Evolutionary conservation across 2,329 filamentous ascomycete genomes (phyloP).

Genomic region (Phialophora verrucosa): DNA sequence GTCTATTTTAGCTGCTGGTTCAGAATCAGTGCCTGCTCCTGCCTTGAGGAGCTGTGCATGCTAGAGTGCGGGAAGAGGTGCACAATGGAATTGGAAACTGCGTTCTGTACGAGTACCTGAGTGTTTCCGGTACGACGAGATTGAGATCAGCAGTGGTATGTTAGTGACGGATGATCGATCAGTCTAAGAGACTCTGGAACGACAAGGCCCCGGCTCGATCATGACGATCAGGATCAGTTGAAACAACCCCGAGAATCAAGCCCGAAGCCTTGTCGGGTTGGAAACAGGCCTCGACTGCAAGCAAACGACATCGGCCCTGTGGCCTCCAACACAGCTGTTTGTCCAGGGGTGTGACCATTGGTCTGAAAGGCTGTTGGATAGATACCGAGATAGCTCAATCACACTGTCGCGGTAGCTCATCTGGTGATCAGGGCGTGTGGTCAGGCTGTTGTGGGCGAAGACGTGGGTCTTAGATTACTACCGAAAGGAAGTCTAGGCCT

Average conservation of each 20-base stretch:
- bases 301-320: not conserved
- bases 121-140: not conserved
- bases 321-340: not conserved
- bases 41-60: not conserved
- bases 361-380: not conserved
- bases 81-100: not conserved
- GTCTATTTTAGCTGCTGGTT: not conserved
- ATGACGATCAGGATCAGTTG: conserved; percentile 15
- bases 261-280: not conserved
- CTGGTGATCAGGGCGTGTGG: not conserved
- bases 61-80: not conserved
- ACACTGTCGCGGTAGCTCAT: not conserved
- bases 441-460: not conserved
- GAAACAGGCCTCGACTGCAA: not conserved
- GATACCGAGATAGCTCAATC: not conserved
- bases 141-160: not conserved
- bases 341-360: not conserved
- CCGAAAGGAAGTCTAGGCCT: not conserved
- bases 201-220: conserved; percentile 13
- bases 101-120: not conserved
- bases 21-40: not conserved
- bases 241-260: conserved; percentile 6
- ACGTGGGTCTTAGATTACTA: not conserved
- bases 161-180: not conserved
- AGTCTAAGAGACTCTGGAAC: conserved; percentile 22